A percentile compares a stretch with the other conserved stretches of the same genome.
Conservation (phyloP, 164 flowering plant species). For the Magnolia officinalis region DNA sequence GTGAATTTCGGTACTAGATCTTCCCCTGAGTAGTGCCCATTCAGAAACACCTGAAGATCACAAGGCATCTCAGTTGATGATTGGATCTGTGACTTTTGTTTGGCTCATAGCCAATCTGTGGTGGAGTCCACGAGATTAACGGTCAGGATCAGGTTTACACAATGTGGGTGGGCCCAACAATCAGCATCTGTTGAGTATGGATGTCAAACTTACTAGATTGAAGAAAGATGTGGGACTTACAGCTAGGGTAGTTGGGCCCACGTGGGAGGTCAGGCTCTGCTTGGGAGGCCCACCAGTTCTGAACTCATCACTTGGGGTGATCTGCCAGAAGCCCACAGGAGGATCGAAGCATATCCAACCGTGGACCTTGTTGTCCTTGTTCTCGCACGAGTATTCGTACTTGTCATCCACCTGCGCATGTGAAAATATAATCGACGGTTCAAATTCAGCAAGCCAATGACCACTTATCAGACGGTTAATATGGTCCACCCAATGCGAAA, state of each 20-base stretch:
- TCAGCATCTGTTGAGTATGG: too few species aligned
- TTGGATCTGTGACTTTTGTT: too few species aligned
- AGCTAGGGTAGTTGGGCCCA: slow-evolving; percentile 78
- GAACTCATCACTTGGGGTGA: slow-evolving; percentile 83
- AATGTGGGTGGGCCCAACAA: too few species aligned
- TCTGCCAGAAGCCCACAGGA: slow-evolving; percentile 78
- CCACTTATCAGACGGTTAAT: background rate
- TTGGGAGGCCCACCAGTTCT: slow-evolving; percentile 84
- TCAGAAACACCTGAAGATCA: slow-evolving; percentile 54
- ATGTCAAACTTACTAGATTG: too few species aligned
- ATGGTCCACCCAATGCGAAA: background rate
- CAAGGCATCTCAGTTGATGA: too few species aligned
- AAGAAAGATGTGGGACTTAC: slow-evolving; percentile 36
- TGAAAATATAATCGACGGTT: background rate
- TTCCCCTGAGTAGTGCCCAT: slow-evolving; percentile 76
- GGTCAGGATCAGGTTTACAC: too few species aligned
- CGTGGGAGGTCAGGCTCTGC: slow-evolving; percentile 88
- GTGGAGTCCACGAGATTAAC: too few species aligned
- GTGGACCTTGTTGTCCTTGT: slow-evolving; percentile 62
- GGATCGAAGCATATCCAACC: slow-evolving; percentile 77
- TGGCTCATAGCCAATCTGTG: too few species aligned
- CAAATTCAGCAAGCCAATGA: background rate
- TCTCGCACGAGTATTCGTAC: slow-evolving; percentile 77
- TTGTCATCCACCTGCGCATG: slow-evolving; percentile 85
- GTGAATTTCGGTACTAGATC: slow-evolving; percentile 40